phyloP scores from a whole-genome alignment of 2,329 filamentous ascomycete species.

The Arthroderma sp. region DNA sequence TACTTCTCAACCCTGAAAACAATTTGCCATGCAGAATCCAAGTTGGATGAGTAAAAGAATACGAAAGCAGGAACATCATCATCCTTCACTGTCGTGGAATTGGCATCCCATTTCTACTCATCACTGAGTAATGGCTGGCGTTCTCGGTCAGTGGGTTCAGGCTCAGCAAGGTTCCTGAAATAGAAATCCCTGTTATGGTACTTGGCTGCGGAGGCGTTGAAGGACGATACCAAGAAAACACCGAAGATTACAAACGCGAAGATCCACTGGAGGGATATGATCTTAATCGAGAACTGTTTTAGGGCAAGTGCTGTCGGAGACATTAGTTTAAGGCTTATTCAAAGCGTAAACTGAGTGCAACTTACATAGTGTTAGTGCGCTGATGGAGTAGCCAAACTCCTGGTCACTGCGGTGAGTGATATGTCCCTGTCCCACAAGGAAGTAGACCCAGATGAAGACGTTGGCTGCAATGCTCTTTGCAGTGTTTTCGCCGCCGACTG shows the following conservation, averaged over 20 bases:
- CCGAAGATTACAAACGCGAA: slow-evolving; percentile 77
- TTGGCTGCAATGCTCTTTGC: slow-evolving; percentile 72
- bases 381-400: slow-evolving; percentile 68
- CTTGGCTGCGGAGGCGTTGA: slow-evolving; percentile 29
- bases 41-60: too few species aligned
- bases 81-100: too few species aligned
- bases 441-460: slow-evolving; percentile 73
- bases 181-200: slow-evolving; percentile 25
- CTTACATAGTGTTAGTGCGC: slow-evolving; percentile 56
- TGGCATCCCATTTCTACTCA: too few species aligned
- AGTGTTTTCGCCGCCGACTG: slow-evolving; percentile 54
- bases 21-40: too few species aligned
- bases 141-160: slow-evolving; percentile 38
- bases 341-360: slow-evolving; percentile 6
- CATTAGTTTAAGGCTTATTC: slow-evolving; percentile 6
- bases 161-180: slow-evolving; percentile 20
- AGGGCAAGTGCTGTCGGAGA: slow-evolving; percentile 49
- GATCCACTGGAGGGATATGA: slow-evolving; percentile 79
- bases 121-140: slow-evolving; percentile 41
- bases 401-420: slow-evolving; percentile 59
- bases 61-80: too few species aligned
- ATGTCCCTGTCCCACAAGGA: slow-evolving; percentile 66
- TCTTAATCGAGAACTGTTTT: slow-evolving; percentile 58
- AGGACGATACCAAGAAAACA: slow-evolving; percentile 55
- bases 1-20: too few species aligned